Evolutionary conservation across 352 stramenopile species (phyloP), one percentile per base, ranked within the genome.

Genomic region (Ophiocytium majus): DNA sequence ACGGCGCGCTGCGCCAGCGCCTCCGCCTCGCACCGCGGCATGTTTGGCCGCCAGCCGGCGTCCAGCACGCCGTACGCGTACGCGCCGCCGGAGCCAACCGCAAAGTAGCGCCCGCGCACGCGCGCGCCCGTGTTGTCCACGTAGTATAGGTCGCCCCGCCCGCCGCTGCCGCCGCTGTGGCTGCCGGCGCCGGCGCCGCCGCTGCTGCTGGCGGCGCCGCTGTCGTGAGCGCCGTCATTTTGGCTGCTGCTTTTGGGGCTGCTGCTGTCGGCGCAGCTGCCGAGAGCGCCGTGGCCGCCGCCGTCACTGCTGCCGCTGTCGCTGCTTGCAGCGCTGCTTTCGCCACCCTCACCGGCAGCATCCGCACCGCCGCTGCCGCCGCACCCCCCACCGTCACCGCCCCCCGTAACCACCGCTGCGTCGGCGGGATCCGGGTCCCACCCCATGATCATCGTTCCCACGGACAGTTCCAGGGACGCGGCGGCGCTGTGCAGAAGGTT

Each of bases 391-490:
- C 28, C 19, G 28, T 66, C 17, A 23, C 28, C 57, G 28, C 19
- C 17, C 28, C 19, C 19, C 28, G 19, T 19, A 66, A 66, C 17
- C 28, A 28, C 28, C 19, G 17, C 57, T 66, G 57, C 28, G 57
- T 19, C 19, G 17, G 17, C 57, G 87, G n/a, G n/a, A n/a, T n/a
- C 32, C 5, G 86, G 92, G 92, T 98, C 94, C 84, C 96, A 98
- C 63, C 96, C 96, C 94, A 98, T 97, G 87, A 99, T 97, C 96
- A 99, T 99, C 89, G 97, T 99, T 49, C 96, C 96, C 57, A 98
- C 92, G 90, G 94, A 98, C 87, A 98, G 94, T 66, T 95, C 63
- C 10, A 76, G 50, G 33, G 33, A 71, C 23, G 81, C 84, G 35
- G 76, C 32, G 33, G 82, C 50, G 33, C 80, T 82, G 43, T 86